Evolutionary conservation across 2,329 filamentous ascomycete species (phyloP).

Genomic region (Fusarium sp.): DNA sequence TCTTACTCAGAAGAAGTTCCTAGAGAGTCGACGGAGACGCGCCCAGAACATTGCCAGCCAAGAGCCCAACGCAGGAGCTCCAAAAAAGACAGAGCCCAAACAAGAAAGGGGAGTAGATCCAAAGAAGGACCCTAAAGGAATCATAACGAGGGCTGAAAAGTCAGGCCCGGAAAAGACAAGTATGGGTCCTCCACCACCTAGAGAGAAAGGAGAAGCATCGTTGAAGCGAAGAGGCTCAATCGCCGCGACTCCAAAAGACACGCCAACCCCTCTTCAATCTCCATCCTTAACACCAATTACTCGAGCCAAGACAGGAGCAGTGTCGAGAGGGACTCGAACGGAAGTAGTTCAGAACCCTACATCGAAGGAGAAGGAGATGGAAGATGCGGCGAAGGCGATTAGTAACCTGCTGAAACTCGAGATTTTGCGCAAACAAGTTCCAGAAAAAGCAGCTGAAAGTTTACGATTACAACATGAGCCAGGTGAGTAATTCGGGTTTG

Average conservation of each 20-base stretch:
- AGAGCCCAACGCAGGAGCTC: neutral
- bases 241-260: neutral
- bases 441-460: neutral
- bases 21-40: neutral
- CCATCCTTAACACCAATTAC: neutral
- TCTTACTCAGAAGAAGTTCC: neutral
- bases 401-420: neutral
- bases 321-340: too few species aligned
- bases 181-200: neutral
- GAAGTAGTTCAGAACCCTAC: rapidly evolving
- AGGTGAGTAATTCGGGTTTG: neutral
- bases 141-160: neutral
- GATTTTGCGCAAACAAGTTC: neutral
- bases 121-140: neutral
- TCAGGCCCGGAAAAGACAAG: neutral
- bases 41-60: neutral
- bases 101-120: neutral
- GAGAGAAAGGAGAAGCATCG: too few species aligned
- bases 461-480: neutral
- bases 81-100: neutral
- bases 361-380: neutral
- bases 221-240: neutral
- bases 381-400: neutral
- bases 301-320: neutral
- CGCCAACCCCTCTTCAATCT: neutral